Base-by-base conservation (phyloP, 202 grass and related monocot genomes). In the Schoenoplectus triqueter region DNA sequence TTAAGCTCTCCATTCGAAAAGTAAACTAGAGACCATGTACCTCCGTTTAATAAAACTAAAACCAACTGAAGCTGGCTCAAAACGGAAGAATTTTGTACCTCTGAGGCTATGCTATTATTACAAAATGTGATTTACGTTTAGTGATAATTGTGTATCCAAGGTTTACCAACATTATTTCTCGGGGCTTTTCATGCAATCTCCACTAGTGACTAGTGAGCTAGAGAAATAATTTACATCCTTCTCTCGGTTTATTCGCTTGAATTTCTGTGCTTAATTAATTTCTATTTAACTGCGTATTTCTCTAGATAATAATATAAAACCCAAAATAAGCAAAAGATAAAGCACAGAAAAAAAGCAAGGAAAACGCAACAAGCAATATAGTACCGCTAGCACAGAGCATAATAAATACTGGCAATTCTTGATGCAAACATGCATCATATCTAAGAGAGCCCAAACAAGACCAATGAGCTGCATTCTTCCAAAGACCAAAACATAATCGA, bases 161-260 rank as follows among this genome's bases (percentile, higher is more conserved):
- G 80, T 47, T 47, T 31, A 22, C 18, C 45, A 48, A 81, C 61
- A 51, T 82, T 2, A 82, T 66, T 40, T 41, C 63, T 65, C 64
- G 3, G 18, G 80, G 61, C 1, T 31, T 52, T 63, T 67, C 46
- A 52, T 68, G 47, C 6, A 66, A 82, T 68, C 13, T n/a, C 6
- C 62, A 68, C 44, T 65, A 67, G 47, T 52, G 21, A 19, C 6
- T 31, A 31, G 31, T 31, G 31, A 31, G 31, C 59, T 82, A 67
- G 45, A 82, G 40, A 82, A 67, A 50, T 7, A 82, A 82, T 68
- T 66, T 10, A 67, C 42, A 55, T 52, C 45, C 63, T 66, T 59
- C 39, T 18, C 70, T 6, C 1, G 65, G 70, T 74, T 73, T 50
- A 73, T 73, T 73, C n/a, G 69, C 17, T 73, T 10, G 17, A 51